phyloP scores from a whole-genome alignment of 345 rosid species.

The Brassica rapa region DNA sequence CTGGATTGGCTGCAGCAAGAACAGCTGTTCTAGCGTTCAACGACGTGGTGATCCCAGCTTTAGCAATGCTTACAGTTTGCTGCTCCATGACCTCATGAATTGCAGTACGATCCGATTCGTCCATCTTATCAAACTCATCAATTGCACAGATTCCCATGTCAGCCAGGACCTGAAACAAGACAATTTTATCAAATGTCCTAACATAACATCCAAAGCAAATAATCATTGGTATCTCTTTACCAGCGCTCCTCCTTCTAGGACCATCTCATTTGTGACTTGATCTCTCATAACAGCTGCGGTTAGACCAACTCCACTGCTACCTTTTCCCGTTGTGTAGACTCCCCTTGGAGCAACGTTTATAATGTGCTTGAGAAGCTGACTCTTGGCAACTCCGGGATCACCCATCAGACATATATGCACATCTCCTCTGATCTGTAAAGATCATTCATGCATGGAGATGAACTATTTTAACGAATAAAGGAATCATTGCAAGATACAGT shows the following conservation, averaged over 20 bases:
- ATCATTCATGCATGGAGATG: conserved; percentile 7
- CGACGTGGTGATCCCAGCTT: conserved; percentile 98
- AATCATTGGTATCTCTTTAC: conserved; percentile 47
- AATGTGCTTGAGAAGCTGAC: conserved; percentile 99
- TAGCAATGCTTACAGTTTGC: conserved; percentile 99
- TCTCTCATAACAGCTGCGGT: conserved; percentile 99
- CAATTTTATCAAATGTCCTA: background rate
- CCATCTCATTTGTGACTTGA: conserved; percentile 96
- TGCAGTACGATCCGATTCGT: conserved; percentile 96
- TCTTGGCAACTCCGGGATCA: conserved; percentile 99
- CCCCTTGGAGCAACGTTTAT: conserved; percentile 95
- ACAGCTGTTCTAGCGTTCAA: conserved; percentile 96
- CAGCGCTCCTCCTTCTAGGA: conserved; percentile 98
- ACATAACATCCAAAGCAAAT: background rate
- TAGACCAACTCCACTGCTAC: conserved; percentile 99
- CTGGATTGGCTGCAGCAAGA: conserved; percentile 99
- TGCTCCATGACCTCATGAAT: conserved; percentile 99
- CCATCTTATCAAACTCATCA: conserved; percentile 99
- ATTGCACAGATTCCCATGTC: conserved; percentile 99
- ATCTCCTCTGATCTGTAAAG: conserved; percentile 92
- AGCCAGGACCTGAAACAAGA: conserved; percentile 77
- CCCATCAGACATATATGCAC: conserved; percentile 96
- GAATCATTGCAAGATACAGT: background rate
- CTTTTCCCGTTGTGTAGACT: conserved; percentile 92
- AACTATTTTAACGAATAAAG: background rate